Evolutionary conservation across 495 filamentous ascomycete species (phyloP).

Genomic region (Penicillium manginii): DNA sequence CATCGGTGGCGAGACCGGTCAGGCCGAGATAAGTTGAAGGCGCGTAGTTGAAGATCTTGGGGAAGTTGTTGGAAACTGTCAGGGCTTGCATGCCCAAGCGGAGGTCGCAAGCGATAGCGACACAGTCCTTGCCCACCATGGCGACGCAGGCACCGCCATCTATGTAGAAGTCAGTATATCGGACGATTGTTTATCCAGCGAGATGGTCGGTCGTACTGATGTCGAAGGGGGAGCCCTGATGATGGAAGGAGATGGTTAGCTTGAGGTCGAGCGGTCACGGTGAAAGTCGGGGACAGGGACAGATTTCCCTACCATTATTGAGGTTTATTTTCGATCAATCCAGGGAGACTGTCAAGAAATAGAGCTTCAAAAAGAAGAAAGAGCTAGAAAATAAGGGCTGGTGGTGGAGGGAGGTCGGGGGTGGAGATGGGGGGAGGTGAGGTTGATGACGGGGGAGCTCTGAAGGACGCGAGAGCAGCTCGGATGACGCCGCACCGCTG

Average conservation of each 20-base stretch:
- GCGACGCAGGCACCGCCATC: slow-evolving; percentile 96
- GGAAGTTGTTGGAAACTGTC: slow-evolving; percentile 99
- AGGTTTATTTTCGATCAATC: slow-evolving; percentile 23
- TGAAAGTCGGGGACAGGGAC: slow-evolving; percentile 21
- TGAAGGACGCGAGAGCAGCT: slow-evolving; percentile 39
- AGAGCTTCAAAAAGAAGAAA: slow-evolving; percentile 19
- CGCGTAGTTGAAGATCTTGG: slow-evolving; percentile 98
- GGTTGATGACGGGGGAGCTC: slow-evolving; percentile 37
- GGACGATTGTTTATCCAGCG: slow-evolving; percentile 5
- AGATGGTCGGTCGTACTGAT: slow-evolving; percentile 67
- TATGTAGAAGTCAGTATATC: slow-evolving; percentile 45
- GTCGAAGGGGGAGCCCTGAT: slow-evolving; percentile 77
- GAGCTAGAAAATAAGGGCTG: slow-evolving; percentile 11
- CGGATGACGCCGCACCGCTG: slow-evolving; percentile 55
- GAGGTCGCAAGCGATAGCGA: slow-evolving; percentile 98
- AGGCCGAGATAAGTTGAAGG: slow-evolving; percentile 91
- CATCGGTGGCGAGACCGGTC: slow-evolving; percentile 94
- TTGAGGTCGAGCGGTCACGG: slow-evolving; percentile 19
- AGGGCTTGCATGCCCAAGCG: slow-evolving; percentile 95
- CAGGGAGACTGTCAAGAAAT: slow-evolving; percentile 8
- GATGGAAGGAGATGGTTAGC: slow-evolving; percentile 41
- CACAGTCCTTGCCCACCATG: slow-evolving; percentile 99
- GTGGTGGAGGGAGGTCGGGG: slow-evolving; percentile 18
- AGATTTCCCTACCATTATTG: slow-evolving; percentile 35
- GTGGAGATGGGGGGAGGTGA: slow-evolving; percentile 33